A percentile compares a stretch with the other conserved stretches of the same genome.
These are phyloP conservation scores for Dioscorea zingiberensis DNA, from an alignment of 106 monocot species.

Conservation along the genomic window DNA sequence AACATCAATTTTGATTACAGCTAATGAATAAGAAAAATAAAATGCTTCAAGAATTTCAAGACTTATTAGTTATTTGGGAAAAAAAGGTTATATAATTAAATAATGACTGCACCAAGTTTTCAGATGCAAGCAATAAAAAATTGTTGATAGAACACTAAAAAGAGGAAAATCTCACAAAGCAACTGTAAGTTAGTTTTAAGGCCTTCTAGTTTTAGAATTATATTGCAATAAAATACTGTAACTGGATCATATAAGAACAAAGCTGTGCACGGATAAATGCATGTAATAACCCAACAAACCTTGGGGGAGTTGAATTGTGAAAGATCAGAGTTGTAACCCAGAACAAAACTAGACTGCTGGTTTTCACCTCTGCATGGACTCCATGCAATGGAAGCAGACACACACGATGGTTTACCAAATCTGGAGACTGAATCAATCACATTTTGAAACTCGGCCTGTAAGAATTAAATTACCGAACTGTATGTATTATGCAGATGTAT, in stretches of 20 bases:
- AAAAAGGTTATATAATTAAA: no score
- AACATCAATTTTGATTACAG: neutral
- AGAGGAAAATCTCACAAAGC: no score
- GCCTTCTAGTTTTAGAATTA: no score
- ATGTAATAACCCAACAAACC: conserved; percentile 29
- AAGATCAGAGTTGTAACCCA: conserved; percentile 81
- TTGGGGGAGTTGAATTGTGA: conserved; percentile 79
- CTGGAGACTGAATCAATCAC: conserved; percentile 70
- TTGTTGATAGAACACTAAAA: no score
- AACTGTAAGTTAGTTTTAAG: no score
- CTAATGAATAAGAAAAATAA: no score
- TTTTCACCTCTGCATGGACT: conserved; percentile 62
- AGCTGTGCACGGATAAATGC: neutral
- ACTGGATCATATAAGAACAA: neutral
- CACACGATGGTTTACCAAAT: conserved; percentile 59
- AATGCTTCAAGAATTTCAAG: no score
- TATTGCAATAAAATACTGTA: no score
- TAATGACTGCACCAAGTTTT: no score
- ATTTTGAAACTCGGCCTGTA: conserved; percentile 92
- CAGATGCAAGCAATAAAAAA: no score
- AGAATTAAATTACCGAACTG: neutral
- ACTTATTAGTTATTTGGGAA: no score
- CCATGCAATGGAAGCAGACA: conserved; percentile 88
- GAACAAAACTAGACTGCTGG: conserved; percentile 58
- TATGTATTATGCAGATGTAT: neutral